Conservation (phyloP, 257 asterid genomes). For the Fraxinus quadrangulata region DNA sequence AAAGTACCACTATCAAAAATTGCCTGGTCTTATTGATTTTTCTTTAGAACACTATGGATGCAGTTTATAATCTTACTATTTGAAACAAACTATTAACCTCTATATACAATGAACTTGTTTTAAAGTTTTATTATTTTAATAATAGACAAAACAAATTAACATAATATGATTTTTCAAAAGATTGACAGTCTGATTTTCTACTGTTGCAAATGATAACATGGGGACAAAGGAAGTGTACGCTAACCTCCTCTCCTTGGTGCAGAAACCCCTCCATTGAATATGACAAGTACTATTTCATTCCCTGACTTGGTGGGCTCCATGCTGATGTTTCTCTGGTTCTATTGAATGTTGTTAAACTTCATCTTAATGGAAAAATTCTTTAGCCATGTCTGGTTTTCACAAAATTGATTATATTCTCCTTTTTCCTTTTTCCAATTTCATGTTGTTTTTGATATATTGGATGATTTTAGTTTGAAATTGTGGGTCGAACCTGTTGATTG, state of each 20-base stretch:
- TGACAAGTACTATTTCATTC: too few relatives aligned
- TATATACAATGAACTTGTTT: background rate
- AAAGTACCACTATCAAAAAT: background rate
- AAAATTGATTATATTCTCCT: too few relatives aligned
- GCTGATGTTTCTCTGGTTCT: too few relatives aligned
- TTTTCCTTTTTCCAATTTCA: too few relatives aligned
- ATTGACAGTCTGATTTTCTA: background rate
- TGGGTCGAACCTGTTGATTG: too few relatives aligned
- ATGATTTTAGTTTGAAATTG: too few relatives aligned
- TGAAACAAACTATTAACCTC: background rate
- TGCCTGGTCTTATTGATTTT: background rate
- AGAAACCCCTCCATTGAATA: slow-evolving; percentile 12
- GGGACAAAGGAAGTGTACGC: background rate
- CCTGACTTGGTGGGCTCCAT: too few relatives aligned
- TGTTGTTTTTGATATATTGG: too few relatives aligned
- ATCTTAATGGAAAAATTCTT: too few relatives aligned
- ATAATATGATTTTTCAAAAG: background rate
- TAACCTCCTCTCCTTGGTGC: slow-evolving; percentile 1
- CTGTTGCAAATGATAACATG: background rate
- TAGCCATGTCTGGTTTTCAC: too few relatives aligned
- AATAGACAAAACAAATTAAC: background rate
- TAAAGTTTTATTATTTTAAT: background rate
- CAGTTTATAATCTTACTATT: too few relatives aligned
- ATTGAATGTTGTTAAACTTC: too few relatives aligned
- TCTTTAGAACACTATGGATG: background rate